Percentiles rank a stretch among this genome's conserved stretches.
Evolutionary conservation across 768 basidiomycete species (phyloP).

Genomic region (Sporobolomyces pararoseus): DNA sequence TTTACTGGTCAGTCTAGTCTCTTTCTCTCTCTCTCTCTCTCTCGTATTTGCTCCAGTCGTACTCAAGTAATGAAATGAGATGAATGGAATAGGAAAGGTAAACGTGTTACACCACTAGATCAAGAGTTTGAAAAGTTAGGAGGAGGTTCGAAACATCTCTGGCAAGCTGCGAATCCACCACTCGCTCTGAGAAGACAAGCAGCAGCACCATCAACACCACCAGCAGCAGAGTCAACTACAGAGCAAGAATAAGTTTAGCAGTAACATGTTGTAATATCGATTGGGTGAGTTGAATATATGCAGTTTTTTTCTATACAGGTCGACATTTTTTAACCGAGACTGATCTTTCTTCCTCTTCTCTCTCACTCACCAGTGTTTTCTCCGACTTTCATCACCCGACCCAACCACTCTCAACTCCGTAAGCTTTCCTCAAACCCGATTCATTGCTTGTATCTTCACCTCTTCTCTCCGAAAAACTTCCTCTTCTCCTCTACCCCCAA

Average conservation of each 20-base stretch:
- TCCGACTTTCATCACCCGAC: neutral
- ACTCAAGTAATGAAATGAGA: neutral
- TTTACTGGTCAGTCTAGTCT: conserved; percentile 20
- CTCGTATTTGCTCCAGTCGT: no score
- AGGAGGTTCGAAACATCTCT: conserved; percentile 22
- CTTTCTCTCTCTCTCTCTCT: neutral
- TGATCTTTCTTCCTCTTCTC: no score
- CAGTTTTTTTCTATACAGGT: no score
- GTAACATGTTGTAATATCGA: neutral
- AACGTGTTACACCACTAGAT: conserved; percentile 19
- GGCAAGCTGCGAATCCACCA: conserved; percentile 9
- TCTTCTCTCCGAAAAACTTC: neutral
- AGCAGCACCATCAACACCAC: neutral
- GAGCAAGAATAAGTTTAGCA: neutral
- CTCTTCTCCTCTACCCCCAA: conserved; percentile 5
- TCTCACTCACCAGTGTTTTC: neutral
- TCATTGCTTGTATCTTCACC: no score
- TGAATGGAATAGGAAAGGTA: conserved; percentile 7
- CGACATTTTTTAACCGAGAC: no score
- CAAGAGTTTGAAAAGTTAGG: conserved; percentile 24
- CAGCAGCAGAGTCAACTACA: no score
- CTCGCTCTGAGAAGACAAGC: conserved; percentile 5
- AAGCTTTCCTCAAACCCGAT: neutral
- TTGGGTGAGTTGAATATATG: no score
- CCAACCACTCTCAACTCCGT: neutral